Evolutionary conservation across 1,284 basidiomycete genomes (phyloP).

Genomic region (Marasmius oreades): DNA sequence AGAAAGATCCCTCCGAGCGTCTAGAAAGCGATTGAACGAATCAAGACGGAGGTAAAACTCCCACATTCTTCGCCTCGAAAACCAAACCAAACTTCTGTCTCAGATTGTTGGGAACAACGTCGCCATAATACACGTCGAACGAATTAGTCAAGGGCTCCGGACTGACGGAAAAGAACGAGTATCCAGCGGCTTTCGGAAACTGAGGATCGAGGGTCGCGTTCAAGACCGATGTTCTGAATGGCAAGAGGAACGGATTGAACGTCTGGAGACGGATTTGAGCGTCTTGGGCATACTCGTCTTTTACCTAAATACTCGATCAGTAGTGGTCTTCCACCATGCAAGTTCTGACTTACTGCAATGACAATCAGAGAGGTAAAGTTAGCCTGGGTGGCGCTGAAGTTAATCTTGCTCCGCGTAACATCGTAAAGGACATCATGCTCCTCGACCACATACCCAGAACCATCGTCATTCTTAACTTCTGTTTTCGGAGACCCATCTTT

Average conservation of each 20-base stretch:
- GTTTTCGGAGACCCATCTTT: not conserved
- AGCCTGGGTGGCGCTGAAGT: not conserved
- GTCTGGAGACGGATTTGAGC: not conserved
- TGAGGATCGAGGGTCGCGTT: not conserved
- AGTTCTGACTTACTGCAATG: not conserved
- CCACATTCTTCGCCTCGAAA: not conserved
- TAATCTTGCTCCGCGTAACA: not conserved
- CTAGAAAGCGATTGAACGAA: too few species aligned
- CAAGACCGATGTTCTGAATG: not conserved
- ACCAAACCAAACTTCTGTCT: not conserved
- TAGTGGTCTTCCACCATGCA: not conserved
- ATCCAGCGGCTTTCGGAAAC: not conserved
- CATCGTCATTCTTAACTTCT: not conserved
- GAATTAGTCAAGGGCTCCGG: not conserved
- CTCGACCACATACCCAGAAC: not conserved
- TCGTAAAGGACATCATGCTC: not conserved
- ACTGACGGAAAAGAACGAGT: not conserved
- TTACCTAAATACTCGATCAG: not conserved
- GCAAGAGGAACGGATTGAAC: not conserved
- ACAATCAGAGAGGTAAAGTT: not conserved
- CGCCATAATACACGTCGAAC: not conserved
- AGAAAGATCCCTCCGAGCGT: too few species aligned
- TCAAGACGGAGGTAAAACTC: not conserved
- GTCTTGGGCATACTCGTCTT: not conserved
- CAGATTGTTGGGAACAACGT: not conserved